Conservation (phyloP, 2,329 filamentous ascomycete genomes). For the Coleophoma eucalyptorum region DNA sequence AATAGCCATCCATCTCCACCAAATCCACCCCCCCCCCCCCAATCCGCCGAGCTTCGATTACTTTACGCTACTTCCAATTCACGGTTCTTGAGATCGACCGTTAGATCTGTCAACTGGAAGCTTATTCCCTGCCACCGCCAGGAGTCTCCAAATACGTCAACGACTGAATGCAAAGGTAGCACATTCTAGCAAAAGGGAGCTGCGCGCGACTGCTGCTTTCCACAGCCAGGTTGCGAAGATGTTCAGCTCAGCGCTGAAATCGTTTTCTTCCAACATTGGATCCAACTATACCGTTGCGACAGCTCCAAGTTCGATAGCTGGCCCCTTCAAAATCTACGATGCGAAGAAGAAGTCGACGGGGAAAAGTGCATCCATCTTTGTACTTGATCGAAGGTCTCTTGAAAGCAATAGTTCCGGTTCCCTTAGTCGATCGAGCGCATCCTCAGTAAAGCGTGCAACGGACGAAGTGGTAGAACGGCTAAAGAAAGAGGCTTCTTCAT, state of each 20-base stretch:
- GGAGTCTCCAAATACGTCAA: too few relatives aligned
- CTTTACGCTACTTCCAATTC: too few relatives aligned
- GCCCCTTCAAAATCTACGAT: constrained; percentile 97
- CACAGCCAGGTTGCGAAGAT: constrained; percentile 47
- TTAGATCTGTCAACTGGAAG: too few relatives aligned
- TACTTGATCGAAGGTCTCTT: constrained; percentile 87
- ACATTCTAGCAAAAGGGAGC: not conserved
- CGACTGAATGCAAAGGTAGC: constrained; percentile 1
- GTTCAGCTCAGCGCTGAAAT: constrained; percentile 93
- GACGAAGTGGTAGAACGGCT: constrained; percentile 90
- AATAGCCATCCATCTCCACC: too few relatives aligned
- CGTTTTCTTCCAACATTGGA: constrained; percentile 87
- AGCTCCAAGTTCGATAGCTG: constrained; percentile 72
- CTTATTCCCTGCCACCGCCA: too few relatives aligned
- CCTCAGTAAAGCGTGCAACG: constrained; percentile 72
- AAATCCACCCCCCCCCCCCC: too few relatives aligned
- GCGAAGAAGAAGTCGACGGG: constrained; percentile 95
- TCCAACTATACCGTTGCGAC: constrained; percentile 84
- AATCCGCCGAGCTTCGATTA: too few relatives aligned
- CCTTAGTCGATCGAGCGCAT: constrained; percentile 58
- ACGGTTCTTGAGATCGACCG: too few relatives aligned
- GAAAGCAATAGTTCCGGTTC: constrained; percentile 60
- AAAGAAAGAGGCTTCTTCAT: constrained; percentile 85
- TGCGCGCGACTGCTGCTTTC: not conserved
- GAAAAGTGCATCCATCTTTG: constrained; percentile 85